phyloP scores from a whole-genome alignment of 2,329 filamentous ascomycete genomes.

The Colletotrichum cuscutae region DNA sequence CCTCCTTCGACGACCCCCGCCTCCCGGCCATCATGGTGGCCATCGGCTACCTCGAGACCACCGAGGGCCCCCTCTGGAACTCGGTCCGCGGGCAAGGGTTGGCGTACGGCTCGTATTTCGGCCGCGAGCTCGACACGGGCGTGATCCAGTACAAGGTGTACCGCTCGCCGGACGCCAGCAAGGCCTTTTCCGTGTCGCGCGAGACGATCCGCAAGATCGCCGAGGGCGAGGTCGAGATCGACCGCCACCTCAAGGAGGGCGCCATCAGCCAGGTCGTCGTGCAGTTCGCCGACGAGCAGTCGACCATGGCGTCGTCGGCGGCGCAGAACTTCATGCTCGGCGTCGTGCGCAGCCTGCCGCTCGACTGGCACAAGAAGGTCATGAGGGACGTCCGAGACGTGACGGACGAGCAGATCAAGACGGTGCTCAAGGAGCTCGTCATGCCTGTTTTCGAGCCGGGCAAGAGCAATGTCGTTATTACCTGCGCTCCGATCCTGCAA shows the following conservation, averaged over 20 bases:
- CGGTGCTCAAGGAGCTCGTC: conserved; percentile 78
- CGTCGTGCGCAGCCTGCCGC: conserved; percentile 79
- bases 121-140: conserved; percentile 80
- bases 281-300: conserved; percentile 86
- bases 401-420: conserved; percentile 78
- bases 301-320: conserved; percentile 85
- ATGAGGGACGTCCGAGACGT: conserved; percentile 82
- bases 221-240: conserved; percentile 76
- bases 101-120: conserved; percentile 88
- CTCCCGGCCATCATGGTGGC: conserved; percentile 90
- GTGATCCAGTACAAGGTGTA: conserved; percentile 88
- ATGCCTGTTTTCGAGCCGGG: conserved; percentile 83
- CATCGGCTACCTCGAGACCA: conserved; percentile 88
- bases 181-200: conserved; percentile 83
- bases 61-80: conserved; percentile 94
- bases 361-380: conserved; percentile 81
- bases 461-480: conserved; percentile 86
- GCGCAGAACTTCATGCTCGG: conserved; percentile 84
- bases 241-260: conserved; percentile 86
- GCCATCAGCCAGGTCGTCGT: conserved; percentile 92
- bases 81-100: conserved; percentile 92
- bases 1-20: conserved; percentile 78
- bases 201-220: conserved; percentile 80
- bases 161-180: conserved; percentile 88
- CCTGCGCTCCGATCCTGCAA: conserved; percentile 85